Conservation (phyloP, 768 basidiomycete species). For the Leccinum variicolor region DNA sequence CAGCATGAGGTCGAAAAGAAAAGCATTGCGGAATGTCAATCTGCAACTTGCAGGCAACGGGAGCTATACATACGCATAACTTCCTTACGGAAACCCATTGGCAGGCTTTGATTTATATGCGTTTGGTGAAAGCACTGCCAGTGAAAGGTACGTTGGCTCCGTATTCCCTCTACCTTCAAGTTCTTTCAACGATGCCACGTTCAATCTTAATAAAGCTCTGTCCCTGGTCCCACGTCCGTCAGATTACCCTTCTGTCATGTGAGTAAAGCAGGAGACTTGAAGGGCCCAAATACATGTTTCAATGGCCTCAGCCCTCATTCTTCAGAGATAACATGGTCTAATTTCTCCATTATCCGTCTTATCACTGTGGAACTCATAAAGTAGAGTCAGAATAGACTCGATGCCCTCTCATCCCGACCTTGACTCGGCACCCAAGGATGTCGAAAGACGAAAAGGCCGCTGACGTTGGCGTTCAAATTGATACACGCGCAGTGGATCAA, state of each 20-base stretch:
- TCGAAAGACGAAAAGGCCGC: slow-evolving; percentile 20
- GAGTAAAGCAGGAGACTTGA: neutral
- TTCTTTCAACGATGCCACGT: no score
- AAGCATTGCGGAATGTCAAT: no score
- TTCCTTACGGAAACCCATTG: no score
- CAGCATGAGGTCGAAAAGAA: no score
- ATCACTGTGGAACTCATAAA: neutral
- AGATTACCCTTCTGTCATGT: neutral
- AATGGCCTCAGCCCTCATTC: neutral
- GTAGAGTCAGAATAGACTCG: neutral
- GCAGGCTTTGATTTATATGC: no score
- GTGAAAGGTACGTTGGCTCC: neutral
- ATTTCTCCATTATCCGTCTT: neutral
- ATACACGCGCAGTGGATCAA: slow-evolving; percentile 9
- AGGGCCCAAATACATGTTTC: neutral
- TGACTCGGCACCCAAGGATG: slow-evolving; percentile 8
- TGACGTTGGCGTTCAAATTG: neutral
- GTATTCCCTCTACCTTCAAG: neutral
- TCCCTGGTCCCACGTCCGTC: neutral
- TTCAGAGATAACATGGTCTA: neutral
- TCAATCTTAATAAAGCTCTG: neutral
- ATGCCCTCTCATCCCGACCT: neutral
- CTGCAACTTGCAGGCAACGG: no score
- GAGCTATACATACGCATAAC: no score
- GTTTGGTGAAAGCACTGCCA: no score